Evolutionary conservation across 2,329 filamentous ascomycete species (phyloP).

Genomic region (Pseudodiploospora longispora): DNA sequence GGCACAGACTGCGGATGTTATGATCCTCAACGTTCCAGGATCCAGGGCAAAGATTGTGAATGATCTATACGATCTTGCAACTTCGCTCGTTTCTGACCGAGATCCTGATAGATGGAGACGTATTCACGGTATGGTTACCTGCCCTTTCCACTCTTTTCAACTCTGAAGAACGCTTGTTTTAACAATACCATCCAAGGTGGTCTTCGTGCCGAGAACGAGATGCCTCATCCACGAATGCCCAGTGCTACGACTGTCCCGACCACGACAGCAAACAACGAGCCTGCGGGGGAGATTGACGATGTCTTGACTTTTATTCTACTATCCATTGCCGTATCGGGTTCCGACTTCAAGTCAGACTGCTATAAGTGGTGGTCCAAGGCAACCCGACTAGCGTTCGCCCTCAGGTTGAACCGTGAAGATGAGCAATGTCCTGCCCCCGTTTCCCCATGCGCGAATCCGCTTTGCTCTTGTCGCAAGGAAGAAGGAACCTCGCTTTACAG

Average conservation of each 20-base stretch:
- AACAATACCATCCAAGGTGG: constrained; percentile 16
- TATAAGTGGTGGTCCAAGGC: constrained; percentile 41
- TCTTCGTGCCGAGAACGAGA: constrained; percentile 24
- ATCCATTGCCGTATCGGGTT: constrained; percentile 36
- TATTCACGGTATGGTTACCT: constrained; percentile 20
- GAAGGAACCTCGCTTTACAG: constrained; percentile 16
- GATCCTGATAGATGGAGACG: constrained; percentile 30
- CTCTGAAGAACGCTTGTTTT: not conserved
- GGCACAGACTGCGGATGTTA: constrained; percentile 38
- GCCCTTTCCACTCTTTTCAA: not conserved
- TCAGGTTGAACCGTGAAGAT: constrained; percentile 31
- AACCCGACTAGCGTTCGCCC: constrained; percentile 26
- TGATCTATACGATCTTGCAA: constrained; percentile 28
- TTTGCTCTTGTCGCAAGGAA: constrained; percentile 23
- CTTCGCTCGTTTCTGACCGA: constrained; percentile 23
- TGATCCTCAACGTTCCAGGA: constrained; percentile 31
- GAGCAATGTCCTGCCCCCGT: constrained; percentile 21
- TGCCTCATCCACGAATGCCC: constrained; percentile 16
- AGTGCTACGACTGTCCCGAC: constrained; percentile 17
- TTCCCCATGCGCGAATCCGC: constrained; percentile 22
- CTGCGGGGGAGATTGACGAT: constrained; percentile 29
- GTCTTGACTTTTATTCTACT: constrained; percentile 38
- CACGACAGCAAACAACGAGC: constrained; percentile 26
- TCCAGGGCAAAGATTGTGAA: constrained; percentile 31
- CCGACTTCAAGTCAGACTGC: constrained; percentile 40